Conservation (phyloP, 306 rosid genomes). For the Vicia sativa region DNA sequence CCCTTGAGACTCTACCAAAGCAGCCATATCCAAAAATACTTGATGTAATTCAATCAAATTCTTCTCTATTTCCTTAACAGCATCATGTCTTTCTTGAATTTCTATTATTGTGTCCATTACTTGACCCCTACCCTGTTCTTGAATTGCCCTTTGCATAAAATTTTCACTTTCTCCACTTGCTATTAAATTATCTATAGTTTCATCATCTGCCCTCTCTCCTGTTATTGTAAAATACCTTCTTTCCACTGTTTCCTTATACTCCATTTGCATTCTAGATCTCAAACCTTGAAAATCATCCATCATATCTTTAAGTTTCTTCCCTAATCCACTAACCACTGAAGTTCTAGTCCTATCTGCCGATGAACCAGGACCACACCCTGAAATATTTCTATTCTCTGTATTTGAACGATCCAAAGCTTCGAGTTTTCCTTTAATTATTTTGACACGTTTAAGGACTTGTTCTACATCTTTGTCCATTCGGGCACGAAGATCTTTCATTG, state of each 20-base stretch:
- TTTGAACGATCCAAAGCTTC: conserved; percentile 75
- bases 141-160: conserved; percentile 85
- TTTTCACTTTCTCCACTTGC: conserved; percentile 85
- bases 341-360: conserved; percentile 86
- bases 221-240: conserved; percentile 83
- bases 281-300: conserved; percentile 81
- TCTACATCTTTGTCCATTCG: conserved; percentile 73
- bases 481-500: conserved; percentile 65
- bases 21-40: conserved; percentile 90
- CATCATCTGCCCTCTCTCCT: conserved; percentile 78
- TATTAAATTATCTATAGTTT: conserved; percentile 76
- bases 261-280: conserved; percentile 59
- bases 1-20: conserved; percentile 82
- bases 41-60: conserved; percentile 83
- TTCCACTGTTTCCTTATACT: conserved; percentile 85
- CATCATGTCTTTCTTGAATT: conserved; percentile 87
- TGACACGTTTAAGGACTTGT: conserved; percentile 66
- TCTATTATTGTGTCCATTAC: conserved; percentile 90
- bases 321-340: conserved; percentile 82
- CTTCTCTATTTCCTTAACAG: conserved; percentile 90
- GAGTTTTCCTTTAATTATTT: conserved; percentile 64
- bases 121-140: conserved; percentile 90
- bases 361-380: conserved; percentile 87
- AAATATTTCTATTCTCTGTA: conserved; percentile 53
- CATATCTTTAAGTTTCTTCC: conserved; percentile 75